These are phyloP conservation scores for Chalciporus piperatus DNA, from an alignment of 768 basidiomycete genomes.

Conservation along the genomic window DNA sequence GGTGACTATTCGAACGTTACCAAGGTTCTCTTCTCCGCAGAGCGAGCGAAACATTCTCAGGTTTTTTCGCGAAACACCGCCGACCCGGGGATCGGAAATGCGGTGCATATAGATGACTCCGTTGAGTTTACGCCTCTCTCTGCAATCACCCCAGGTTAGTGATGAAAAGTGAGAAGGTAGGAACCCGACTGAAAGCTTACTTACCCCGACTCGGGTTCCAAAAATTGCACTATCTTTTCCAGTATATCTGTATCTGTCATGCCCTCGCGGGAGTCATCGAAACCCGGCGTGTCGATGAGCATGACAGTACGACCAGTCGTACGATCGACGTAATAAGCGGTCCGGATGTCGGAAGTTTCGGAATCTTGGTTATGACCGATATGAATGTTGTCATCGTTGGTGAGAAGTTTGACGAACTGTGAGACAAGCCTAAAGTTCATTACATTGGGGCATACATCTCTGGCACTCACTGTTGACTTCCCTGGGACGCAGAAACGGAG, in stretches of 20 bases:
- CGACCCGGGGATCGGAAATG: conserved; percentile 41
- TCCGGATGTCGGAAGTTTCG: neutral
- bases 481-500: too few species aligned
- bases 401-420: neutral
- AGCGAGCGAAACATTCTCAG: too few species aligned
- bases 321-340: neutral
- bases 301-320: neutral
- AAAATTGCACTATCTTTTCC: conserved; percentile 2
- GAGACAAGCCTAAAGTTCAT: too few species aligned
- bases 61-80: too few species aligned
- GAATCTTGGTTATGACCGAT: conserved; percentile 3
- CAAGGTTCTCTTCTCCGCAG: too few species aligned
- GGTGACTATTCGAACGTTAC: conserved; percentile 46
- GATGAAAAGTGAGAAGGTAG: too few species aligned
- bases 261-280: conserved; percentile 5
- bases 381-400: neutral
- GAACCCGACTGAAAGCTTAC: too few species aligned
- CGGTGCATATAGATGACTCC: conserved; percentile 48
- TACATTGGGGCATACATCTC: too few species aligned
- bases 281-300: conserved; percentile 9
- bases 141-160: too few species aligned
- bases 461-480: too few species aligned
- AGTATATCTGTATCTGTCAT: conserved; percentile 17
- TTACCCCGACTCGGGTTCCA: too few species aligned
- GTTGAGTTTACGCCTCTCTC: conserved; percentile 31